Percentiles rank a stretch among this genome's conserved stretches.
Evolutionary conservation across 371 early-diverging fungal species (phyloP).

Genomic region (Mortierella sp.): DNA sequence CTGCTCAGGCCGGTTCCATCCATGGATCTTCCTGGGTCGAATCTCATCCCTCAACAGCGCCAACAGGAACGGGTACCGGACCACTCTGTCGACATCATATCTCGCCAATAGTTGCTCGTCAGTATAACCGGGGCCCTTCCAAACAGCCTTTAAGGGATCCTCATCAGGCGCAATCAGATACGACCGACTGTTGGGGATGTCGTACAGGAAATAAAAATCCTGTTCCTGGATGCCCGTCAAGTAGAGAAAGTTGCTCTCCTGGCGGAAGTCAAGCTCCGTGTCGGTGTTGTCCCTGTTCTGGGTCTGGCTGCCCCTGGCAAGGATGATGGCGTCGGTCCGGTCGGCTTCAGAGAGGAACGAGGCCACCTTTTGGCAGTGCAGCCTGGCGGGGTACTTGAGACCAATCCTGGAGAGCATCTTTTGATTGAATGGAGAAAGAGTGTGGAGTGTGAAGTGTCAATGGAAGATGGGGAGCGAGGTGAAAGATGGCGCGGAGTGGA

Average conservation of each 20-base stretch:
- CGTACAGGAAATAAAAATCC: conserved; percentile 65
- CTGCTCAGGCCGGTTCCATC: conserved; percentile 45
- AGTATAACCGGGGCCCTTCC: conserved; percentile 63
- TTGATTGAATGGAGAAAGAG: background rate
- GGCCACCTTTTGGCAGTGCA: conserved; percentile 54
- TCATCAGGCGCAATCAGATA: conserved; percentile 65
- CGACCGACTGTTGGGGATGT: conserved; percentile 50
- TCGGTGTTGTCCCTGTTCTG: conserved; percentile 65
- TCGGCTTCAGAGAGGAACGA: conserved; percentile 25
- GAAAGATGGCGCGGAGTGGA: background rate
- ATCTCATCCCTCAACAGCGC: conserved; percentile 36
- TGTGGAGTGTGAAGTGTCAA: conserved; percentile 1
- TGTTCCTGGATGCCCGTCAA: conserved; percentile 68
- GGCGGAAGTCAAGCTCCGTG: conserved; percentile 66
- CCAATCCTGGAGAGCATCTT: conserved; percentile 49
- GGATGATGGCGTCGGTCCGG: conserved; percentile 31
- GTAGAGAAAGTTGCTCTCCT: conserved; percentile 71
- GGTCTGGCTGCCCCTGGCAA: conserved; percentile 54
- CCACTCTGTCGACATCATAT: conserved; percentile 66
- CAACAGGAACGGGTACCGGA: conserved; percentile 55
- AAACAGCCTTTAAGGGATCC: conserved; percentile 59
- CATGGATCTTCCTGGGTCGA: conserved; percentile 57
- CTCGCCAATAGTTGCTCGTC: conserved; percentile 58
- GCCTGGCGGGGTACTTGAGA: conserved; percentile 51
- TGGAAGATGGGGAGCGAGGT: background rate